Conservation (phyloP, 148 eudicot genomes). For the Cornus suecica region DNA sequence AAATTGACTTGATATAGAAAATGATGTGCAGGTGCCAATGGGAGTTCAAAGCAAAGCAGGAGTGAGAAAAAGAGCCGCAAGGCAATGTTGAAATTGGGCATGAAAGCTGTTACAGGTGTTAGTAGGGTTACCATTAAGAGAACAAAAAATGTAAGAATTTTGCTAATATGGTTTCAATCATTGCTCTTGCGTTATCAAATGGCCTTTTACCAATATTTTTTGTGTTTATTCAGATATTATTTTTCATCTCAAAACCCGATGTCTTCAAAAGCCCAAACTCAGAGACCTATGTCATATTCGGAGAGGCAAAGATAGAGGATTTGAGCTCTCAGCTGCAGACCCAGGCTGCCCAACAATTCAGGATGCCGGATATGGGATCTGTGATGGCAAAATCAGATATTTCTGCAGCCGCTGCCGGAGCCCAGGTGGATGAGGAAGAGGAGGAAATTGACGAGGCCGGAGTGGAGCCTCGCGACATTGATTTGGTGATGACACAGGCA, state of each 20-base stretch:
- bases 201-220: neutral
- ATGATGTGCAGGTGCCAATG: conserved; percentile 45
- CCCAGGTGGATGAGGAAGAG: conserved; percentile 59
- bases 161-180: neutral
- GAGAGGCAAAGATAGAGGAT: conserved; percentile 89
- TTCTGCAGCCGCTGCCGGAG: conserved; percentile 36
- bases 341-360: conserved; percentile 91
- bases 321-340: conserved; percentile 89
- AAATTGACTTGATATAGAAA: neutral
- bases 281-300: conserved; percentile 76
- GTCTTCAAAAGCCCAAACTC: conserved; percentile 85
- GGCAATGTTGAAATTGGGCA: conserved; percentile 89
- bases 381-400: conserved; percentile 54
- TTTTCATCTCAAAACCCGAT: conserved; percentile 78
- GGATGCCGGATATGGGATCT: conserved; percentile 67
- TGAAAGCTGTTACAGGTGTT: conserved; percentile 87
- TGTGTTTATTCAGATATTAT: conserved; percentile 46
- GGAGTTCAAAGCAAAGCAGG: conserved; percentile 76
- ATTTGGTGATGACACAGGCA: conserved; percentile 84
- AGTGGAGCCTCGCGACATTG: conserved; percentile 77
- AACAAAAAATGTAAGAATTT: conserved; percentile 57
- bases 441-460: conserved; percentile 78
- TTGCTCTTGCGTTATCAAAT: neutral
- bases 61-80: conserved; percentile 95
- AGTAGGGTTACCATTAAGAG: conserved; percentile 88